phyloP scores from a whole-genome alignment of 306 rosid genomes.

The Rubus idaeus region DNA sequence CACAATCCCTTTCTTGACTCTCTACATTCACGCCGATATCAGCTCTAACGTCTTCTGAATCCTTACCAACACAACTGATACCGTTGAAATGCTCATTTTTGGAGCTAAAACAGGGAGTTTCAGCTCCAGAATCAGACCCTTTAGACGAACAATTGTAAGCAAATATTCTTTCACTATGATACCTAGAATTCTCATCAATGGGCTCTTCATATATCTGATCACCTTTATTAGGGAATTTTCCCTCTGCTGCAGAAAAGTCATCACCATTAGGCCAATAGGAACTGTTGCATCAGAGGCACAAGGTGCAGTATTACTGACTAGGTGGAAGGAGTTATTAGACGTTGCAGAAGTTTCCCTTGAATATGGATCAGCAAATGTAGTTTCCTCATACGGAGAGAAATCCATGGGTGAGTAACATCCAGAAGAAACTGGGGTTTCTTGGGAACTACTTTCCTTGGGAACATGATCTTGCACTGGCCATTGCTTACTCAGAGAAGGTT shows the following conservation, averaged over 20 bases:
- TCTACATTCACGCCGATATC: conserved; percentile 37
- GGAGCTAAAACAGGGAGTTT: conserved; percentile 34
- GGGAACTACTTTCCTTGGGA: conserved; percentile 43
- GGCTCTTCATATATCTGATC: conserved; percentile 31
- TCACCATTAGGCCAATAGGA: conserved; percentile 38
- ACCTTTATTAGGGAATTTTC: conserved; percentile 23
- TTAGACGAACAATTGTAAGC: conserved; percentile 18
- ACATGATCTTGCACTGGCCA: conserved; percentile 33
- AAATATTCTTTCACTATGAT: conserved; percentile 26
- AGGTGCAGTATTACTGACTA: conserved; percentile 18
- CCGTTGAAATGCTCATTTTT: conserved; percentile 36
- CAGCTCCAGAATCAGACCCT: conserved; percentile 39
- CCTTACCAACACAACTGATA: conserved; percentile 26
- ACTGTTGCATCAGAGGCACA: conserved; percentile 29
- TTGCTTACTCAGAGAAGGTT: conserved; percentile 45
- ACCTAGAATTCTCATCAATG: conserved; percentile 10
- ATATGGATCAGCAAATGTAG: conserved; percentile 38
- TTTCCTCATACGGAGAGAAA: conserved; percentile 81
- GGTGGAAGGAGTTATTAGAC: conserved; percentile 30
- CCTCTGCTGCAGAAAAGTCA: conserved; percentile 31
- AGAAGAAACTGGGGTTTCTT: conserved; percentile 49
- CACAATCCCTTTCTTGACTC: conserved; percentile 33
- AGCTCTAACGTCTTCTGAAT: conserved; percentile 34
- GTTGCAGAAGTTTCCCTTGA: conserved; percentile 33
- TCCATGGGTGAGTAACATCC: conserved; percentile 82